Evolutionary conservation across 176 grass and related monocot genomes (phyloP), one percentile per base, ranked within the genome.

Genomic region (Eleusine coracana): DNA sequence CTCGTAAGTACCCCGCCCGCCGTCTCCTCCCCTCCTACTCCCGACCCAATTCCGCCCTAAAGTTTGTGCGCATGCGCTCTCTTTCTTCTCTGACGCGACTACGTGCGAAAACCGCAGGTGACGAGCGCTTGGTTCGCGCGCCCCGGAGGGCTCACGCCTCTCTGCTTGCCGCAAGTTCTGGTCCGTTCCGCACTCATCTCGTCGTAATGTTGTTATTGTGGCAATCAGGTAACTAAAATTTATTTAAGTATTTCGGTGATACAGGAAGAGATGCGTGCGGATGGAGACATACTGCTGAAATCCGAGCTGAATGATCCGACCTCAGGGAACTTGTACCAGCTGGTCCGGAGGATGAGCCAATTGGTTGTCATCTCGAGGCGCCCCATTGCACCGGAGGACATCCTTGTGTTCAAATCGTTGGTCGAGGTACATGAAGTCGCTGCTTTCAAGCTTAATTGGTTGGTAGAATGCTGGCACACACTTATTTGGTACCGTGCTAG

Each of bases 121-220:
- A 90, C 70, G 52, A 85, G 70, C 67, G 16, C 36, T 68, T 95
- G 87, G 89, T 92, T 92, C 69, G 68, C 82, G 38, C 81, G 82
- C 7, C 75, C 68, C 27, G 85, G 90, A 70, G 87, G 90, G 39
- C 58, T 95, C 65, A 83, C 82, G 54, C 93, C 90, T 52, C 73
- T 92, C 49, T 95, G 93, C 79, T 64, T 92, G 76, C 85, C 86
- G 49, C 85, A 85, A 71, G 93, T 95, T 71, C 71, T 95, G 87
- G 90, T 94, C 13, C 31, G 90, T 78, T 78, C 48, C 28, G 6
- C 49, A 27, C 14, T 27, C 29, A 48, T 6, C 18, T 86, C 77
- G 17, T 49, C 5, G 5, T 77, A 50, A 6, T 65, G 36, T 1
- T 59, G 66, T 58, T 41, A 5, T 27, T 39, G 20, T 16, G 41